Conservation (phyloP, 1,284 basidiomycete species). For the Schizophyllum amplum region DNA sequence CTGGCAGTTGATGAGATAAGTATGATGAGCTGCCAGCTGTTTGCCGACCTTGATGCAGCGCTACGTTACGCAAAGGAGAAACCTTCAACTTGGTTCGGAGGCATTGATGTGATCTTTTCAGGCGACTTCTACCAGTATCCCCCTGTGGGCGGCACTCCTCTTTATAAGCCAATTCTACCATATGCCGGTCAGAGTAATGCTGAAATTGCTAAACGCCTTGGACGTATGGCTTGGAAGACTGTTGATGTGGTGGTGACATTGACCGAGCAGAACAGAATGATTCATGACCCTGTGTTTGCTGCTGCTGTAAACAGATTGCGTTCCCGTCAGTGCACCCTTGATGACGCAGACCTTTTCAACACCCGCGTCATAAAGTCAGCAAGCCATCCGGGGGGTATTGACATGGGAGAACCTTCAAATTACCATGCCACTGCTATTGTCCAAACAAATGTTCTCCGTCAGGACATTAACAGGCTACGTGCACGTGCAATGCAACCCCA, state of each 20-base stretch:
- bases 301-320: conserved; percentile 1
- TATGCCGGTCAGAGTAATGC: background rate
- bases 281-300: conserved; percentile 1
- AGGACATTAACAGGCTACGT: too few relatives aligned
- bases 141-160: background rate
- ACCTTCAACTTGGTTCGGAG: background rate
- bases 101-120: conserved; percentile 1
- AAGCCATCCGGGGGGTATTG: background rate
- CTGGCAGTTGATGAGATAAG: conserved; percentile 3
- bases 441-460: too few relatives aligned
- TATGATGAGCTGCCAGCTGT: background rate
- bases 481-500: too few relatives aligned
- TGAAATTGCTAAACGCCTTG: background rate
- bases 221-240: conserved; percentile 4
- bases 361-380: background rate
- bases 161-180: conserved; percentile 1
- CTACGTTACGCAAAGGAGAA: conserved; percentile 2
- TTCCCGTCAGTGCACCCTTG: background rate
- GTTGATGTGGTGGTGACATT: conserved; percentile 1
- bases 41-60: conserved; percentile 3
- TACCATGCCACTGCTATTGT: conserved; percentile 3
- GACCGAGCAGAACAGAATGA: conserved; percentile 1
- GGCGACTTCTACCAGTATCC: conserved; percentile 3
- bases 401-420: background rate
- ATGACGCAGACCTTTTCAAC: conserved; percentile 5